A percentile compares a stretch with the other conserved stretches of the same genome.
phyloP scores from a whole-genome alignment of 2,329 filamentous ascomycete species.

The Furcasterigmium sp. region DNA sequence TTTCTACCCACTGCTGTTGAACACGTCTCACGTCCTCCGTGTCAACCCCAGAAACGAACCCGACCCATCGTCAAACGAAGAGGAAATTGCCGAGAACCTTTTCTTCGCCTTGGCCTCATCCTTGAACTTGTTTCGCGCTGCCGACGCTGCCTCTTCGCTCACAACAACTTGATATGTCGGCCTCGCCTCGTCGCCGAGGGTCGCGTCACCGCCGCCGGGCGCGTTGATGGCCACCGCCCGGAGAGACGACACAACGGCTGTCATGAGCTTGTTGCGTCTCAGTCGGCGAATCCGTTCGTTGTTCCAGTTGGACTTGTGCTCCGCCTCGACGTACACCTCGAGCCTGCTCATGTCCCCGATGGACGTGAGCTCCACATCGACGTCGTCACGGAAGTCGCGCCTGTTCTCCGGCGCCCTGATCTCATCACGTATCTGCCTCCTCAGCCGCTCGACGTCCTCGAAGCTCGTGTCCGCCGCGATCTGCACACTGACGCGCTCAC shows the following conservation, averaged over 20 bases:
- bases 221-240: conserved; percentile 81
- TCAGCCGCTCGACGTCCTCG: conserved; percentile 81
- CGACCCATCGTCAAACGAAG: neutral
- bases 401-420: conserved; percentile 78
- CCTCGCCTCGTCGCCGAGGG: conserved; percentile 63
- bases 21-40: no score
- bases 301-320: conserved; percentile 90
- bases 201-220: conserved; percentile 66
- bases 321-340: conserved; percentile 74
- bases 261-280: conserved; percentile 94
- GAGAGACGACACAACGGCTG: conserved; percentile 77
- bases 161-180: conserved; percentile 81
- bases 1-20: no score
- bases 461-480: conserved; percentile 84
- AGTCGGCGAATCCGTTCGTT: conserved; percentile 80
- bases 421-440: conserved; percentile 78
- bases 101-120: neutral
- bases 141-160: conserved; percentile 56
- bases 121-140: conserved; percentile 30
- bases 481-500: conserved; percentile 73
- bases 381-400: conserved; percentile 84
- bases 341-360: conserved; percentile 87
- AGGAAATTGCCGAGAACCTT: neutral
- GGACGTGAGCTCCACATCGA: conserved; percentile 71
- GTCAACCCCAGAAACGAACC: neutral